These are phyloP conservation scores for Syzygium jambos DNA, from an alignment of 345 rosid genomes.

Conservation along the genomic window DNA sequence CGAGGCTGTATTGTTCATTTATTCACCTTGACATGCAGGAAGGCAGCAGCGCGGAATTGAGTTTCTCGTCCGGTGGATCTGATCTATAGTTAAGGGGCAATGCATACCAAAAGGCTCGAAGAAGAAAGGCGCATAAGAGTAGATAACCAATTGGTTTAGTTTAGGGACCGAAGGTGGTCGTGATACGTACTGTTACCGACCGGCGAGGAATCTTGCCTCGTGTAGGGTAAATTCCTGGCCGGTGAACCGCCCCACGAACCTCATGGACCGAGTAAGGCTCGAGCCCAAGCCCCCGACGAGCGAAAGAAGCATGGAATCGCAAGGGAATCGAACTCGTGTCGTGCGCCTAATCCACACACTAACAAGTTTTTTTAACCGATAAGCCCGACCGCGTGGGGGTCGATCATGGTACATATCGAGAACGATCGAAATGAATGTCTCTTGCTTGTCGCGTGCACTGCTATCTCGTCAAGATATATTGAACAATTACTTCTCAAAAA, in stretches of 20 bases:
- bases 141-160: background rate
- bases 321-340: background rate
- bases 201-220: background rate
- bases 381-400: background rate
- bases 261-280: background rate
- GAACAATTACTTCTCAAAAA: background rate
- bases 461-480: background rate
- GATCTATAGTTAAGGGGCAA: too few species aligned
- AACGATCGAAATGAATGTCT: background rate
- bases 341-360: background rate
- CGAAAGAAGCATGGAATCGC: accelerated
- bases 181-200: accelerated
- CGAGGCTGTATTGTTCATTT: too few species aligned
- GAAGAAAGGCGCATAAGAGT: too few species aligned
- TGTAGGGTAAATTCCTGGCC: accelerated
- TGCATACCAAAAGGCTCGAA: too few species aligned
- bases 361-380: background rate
- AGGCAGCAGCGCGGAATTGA: too few species aligned
- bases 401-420: background rate
- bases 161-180: background rate
- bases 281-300: accelerated
- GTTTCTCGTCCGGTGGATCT: too few species aligned
- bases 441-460: background rate
- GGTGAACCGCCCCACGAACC: background rate
- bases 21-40: too few species aligned